These are phyloP conservation scores for Vaccinium myrtillus DNA, from an alignment of 148 eudicot species.

Conservation along the genomic window DNA sequence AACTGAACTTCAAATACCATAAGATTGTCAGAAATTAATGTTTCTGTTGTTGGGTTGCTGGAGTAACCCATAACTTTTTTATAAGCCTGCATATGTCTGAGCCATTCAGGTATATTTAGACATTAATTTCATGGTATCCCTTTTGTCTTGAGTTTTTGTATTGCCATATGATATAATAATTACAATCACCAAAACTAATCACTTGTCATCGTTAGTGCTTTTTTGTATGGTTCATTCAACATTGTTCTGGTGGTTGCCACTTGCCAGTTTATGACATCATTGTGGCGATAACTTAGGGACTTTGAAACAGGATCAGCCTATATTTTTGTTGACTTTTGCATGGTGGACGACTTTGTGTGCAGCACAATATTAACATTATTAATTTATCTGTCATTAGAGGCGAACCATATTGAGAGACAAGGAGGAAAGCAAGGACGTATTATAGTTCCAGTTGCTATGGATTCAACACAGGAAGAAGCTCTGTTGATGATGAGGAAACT, in stretches of 20 bases:
- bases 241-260: background rate
- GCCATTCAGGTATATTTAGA: background rate
- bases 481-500: conserved; percentile 56
- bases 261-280: background rate
- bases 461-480: conserved; percentile 82
- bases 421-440: conserved; percentile 47
- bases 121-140: background rate
- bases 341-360: background rate
- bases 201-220: background rate
- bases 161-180: background rate
- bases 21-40: background rate
- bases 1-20: background rate
- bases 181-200: background rate
- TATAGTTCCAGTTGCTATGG: conserved; percentile 52
- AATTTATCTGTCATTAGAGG: conserved; percentile 20
- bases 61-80: background rate
- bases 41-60: background rate
- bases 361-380: background rate
- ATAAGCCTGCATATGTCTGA: background rate
- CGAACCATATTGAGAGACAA: conserved; percentile 18
- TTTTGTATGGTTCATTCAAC: background rate
- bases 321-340: background rate
- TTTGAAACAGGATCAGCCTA: conserved; percentile 4
- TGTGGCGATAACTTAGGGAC: background rate
- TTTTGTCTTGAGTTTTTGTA: background rate